phyloP scores from a whole-genome alignment of 2,329 filamentous ascomycete species.

The Aspergillus floridensis region DNA sequence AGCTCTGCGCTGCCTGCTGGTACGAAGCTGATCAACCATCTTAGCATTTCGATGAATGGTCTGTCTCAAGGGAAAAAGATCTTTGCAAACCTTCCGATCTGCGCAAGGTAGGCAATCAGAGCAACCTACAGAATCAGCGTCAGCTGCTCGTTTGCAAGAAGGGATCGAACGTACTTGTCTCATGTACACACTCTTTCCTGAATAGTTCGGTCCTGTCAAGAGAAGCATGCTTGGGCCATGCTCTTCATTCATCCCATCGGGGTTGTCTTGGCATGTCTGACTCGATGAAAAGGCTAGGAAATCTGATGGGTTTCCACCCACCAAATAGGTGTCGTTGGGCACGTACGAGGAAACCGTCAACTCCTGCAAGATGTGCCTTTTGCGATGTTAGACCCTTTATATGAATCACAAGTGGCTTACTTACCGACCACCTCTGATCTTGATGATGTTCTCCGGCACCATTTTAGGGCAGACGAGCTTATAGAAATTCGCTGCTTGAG shows the following conservation, averaged over 20 bases:
- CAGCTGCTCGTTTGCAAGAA: neutral
- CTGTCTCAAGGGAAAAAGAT: neutral
- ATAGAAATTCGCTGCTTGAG: conserved; percentile 72
- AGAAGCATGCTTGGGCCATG: conserved; percentile 66
- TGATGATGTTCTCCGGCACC: conserved; percentile 66
- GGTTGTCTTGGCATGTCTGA: neutral
- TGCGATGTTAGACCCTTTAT: conserved; percentile 11
- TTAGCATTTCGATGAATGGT: conserved; percentile 7
- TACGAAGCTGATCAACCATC: conserved; percentile 63
- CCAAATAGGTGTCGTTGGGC: conserved; percentile 72
- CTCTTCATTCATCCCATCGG: neutral
- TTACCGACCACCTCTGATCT: conserved; percentile 71
- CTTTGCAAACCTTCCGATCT: conserved; percentile 63
- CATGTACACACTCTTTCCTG: conserved; percentile 92
- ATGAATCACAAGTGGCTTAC: conserved; percentile 8
- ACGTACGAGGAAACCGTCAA: conserved; percentile 77
- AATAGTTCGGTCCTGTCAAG: conserved; percentile 92
- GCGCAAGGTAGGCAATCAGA: conserved; percentile 85
- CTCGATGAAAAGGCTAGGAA: neutral
- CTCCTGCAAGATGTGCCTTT: conserved; percentile 78
- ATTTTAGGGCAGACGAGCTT: conserved; percentile 68
- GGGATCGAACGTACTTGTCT: conserved; percentile 61
- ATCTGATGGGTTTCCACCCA: conserved; percentile 51
- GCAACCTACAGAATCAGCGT: conserved; percentile 55
- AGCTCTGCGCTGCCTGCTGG: conserved; percentile 74